Percentiles rank a stretch among this genome's conserved stretches.
Conservation (phyloP, 345 rosid species). For the Arabis hirsuta region DNA sequence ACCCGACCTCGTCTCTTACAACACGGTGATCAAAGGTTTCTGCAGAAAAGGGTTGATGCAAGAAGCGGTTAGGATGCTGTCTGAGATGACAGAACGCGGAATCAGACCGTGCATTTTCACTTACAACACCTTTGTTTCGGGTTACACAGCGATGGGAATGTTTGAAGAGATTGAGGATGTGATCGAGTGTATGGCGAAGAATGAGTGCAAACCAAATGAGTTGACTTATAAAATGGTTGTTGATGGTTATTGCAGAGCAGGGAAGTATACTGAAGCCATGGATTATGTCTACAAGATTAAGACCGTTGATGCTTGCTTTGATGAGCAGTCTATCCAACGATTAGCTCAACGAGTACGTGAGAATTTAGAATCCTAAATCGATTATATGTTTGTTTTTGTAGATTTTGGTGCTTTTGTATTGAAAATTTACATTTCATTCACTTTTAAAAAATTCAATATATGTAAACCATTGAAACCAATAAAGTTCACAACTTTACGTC, state of each 20-base stretch:
- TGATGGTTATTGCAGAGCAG: slow-evolving; percentile 78
- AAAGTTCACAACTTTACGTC: too few species aligned
- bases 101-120: slow-evolving; percentile 86
- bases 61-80: slow-evolving; percentile 74
- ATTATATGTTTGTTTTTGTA: slow-evolving; percentile 7
- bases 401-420: slow-evolving; percentile 26
- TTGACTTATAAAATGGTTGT: slow-evolving; percentile 86
- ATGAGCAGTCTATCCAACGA: slow-evolving; percentile 54
- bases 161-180: slow-evolving; percentile 69
- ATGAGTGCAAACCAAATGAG: slow-evolving; percentile 72
- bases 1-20: slow-evolving; percentile 83
- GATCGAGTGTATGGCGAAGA: slow-evolving; percentile 70
- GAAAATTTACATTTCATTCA: slow-evolving; percentile 19
- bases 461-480: too few species aligned
- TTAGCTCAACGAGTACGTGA: slow-evolving; percentile 65
- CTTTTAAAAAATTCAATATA: neutral
- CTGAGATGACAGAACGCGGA: slow-evolving; percentile 71
- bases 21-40: slow-evolving; percentile 92
- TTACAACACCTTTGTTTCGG: slow-evolving; percentile 77
- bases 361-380: slow-evolving; percentile 50
- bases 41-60: slow-evolving; percentile 86
- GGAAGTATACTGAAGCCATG: slow-evolving; percentile 74
- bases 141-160: slow-evolving; percentile 72
- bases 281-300: slow-evolving; percentile 72
- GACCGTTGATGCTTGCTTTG: slow-evolving; percentile 57